A percentile compares a stretch with the other conserved stretches of the same genome.
Conservation (phyloP, 1,284 basidiomycete genomes). For the Microbotryum intermedium region DNA sequence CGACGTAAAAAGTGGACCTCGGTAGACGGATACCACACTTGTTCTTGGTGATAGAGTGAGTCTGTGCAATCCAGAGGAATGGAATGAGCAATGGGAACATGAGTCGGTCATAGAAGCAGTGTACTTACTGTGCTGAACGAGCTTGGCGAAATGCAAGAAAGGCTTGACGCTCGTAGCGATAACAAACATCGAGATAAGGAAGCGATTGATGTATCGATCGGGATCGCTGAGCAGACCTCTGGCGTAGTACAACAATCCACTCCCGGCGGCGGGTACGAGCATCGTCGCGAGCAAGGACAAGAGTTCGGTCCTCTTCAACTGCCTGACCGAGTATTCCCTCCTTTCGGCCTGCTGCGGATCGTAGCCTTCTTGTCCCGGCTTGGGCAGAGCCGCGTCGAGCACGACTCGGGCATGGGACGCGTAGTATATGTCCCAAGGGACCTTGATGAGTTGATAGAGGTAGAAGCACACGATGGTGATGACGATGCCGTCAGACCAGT, state of each 20-base stretch:
- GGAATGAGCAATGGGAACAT: background rate
- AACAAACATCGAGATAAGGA: slow-evolving; percentile 38
- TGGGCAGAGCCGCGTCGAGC: slow-evolving; percentile 21
- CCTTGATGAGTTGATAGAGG: slow-evolving; percentile 34
- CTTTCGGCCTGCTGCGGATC: slow-evolving; percentile 11
- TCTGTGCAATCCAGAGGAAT: slow-evolving; percentile 27
- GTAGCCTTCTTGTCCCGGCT: slow-evolving; percentile 10
- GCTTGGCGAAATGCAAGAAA: slow-evolving; percentile 29
- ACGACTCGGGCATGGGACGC: slow-evolving; percentile 33
- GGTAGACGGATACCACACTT: slow-evolving; percentile 23
- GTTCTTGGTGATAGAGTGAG: slow-evolving; percentile 23
- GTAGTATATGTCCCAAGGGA: slow-evolving; percentile 38
- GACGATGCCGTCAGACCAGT: slow-evolving; percentile 40
- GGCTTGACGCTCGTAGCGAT: slow-evolving; percentile 40
- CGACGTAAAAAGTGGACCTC: slow-evolving; percentile 35
- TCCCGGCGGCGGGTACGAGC: slow-evolving; percentile 31
- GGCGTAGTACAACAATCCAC: slow-evolving; percentile 36
- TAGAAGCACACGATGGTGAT: slow-evolving; percentile 40
- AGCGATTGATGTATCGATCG: slow-evolving; percentile 35
- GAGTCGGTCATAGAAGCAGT: background rate
- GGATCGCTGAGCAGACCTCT: slow-evolving; percentile 36
- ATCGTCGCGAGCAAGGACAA: slow-evolving; percentile 35
- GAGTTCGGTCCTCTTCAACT: slow-evolving; percentile 37
- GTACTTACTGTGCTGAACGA: slow-evolving; percentile 22
- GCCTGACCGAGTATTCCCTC: slow-evolving; percentile 30